Evolutionary conservation across 2,329 filamentous ascomycete genomes (phyloP).

Genomic region (Rhynchosporium agropyri): DNA sequence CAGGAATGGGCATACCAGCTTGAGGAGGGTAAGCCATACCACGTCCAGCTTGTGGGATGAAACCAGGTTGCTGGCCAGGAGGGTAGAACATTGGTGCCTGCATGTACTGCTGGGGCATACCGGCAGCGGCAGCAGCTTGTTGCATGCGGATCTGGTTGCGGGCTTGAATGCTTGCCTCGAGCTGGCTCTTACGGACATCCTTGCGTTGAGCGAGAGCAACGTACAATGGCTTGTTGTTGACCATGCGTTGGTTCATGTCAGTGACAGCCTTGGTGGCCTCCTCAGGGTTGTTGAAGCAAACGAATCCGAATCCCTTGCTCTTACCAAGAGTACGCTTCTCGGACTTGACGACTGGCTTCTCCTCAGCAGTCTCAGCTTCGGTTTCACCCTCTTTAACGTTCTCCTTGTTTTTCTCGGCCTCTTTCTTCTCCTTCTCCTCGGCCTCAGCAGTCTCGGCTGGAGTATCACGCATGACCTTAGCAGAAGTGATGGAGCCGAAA

Average conservation of each 20-base stretch:
- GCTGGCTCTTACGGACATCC: constrained; percentile 98
- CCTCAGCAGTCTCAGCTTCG: constrained; percentile 49
- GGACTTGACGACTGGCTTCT: constrained; percentile 58
- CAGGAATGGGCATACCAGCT: constrained; percentile 66
- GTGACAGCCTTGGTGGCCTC: constrained; percentile 98
- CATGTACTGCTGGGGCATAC: constrained; percentile 87
- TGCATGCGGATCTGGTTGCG: constrained; percentile 98
- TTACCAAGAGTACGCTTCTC: constrained; percentile 72
- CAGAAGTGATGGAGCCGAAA: constrained; percentile 94
- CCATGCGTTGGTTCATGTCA: constrained; percentile 99
- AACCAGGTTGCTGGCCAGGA: constrained; percentile 75
- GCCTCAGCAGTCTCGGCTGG: constrained; percentile 54
- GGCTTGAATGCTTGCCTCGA: constrained; percentile 98
- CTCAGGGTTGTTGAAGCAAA: constrained; percentile 99
- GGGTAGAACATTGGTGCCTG: constrained; percentile 91
- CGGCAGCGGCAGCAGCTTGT: constrained; percentile 88
- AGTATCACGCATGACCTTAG: constrained; percentile 97
- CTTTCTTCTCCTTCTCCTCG: constrained; percentile 49
- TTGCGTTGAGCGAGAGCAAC: constrained; percentile 98
- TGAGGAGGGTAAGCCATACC: constrained; percentile 67
- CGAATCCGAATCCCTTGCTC: constrained; percentile 99
- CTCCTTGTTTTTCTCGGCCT: constrained; percentile 56
- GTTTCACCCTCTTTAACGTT: constrained; percentile 52
- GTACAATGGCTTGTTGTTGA: constrained; percentile 94
- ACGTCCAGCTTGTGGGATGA: constrained; percentile 63